phyloP scores from a whole-genome alignment of 2,329 filamentous ascomycete species.

The Tricladium varicosporioides region DNA sequence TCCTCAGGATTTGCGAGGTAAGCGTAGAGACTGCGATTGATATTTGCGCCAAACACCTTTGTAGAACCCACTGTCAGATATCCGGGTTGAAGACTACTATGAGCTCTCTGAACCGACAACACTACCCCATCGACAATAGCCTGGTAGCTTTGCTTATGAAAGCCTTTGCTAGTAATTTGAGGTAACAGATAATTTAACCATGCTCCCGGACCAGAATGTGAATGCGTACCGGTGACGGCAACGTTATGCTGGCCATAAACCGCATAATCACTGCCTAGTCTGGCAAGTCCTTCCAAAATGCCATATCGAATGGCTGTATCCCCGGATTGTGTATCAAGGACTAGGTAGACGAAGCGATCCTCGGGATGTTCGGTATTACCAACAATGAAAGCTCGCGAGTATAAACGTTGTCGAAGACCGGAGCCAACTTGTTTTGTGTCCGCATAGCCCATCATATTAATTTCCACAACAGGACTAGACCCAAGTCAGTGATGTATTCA shows the following conservation, averaged over 20 bases:
- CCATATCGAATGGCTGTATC: constrained; percentile 87
- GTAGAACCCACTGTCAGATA: constrained; percentile 68
- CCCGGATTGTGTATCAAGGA: constrained; percentile 82
- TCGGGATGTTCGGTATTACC: constrained; percentile 62
- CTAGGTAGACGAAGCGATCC: constrained; percentile 81
- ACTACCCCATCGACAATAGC: constrained; percentile 86
- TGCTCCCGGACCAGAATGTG: constrained; percentile 84
- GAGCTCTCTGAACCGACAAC: constrained; percentile 77
- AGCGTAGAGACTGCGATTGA: constrained; percentile 84
- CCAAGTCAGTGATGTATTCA: constrained; percentile 17
- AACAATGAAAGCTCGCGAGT: constrained; percentile 86
- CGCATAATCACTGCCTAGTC: constrained; percentile 68
- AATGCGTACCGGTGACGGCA: constrained; percentile 89
- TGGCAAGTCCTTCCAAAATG: constrained; percentile 72
- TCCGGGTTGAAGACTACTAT: constrained; percentile 64
- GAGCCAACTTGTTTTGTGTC: constrained; percentile 78
- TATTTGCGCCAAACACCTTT: constrained; percentile 72
- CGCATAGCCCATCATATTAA: constrained; percentile 91
- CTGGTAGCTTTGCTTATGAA: constrained; percentile 80
- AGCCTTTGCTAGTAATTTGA: constrained; percentile 85
- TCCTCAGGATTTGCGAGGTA: constrained; percentile 81
- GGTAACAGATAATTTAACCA: constrained; percentile 95
- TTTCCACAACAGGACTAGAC: constrained; percentile 75
- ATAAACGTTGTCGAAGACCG: constrained; percentile 82
- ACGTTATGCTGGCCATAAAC: constrained; percentile 78